Percentiles rank a stretch among this genome's conserved stretches.
Evolutionary conservation across 148 eudicot species (phyloP).

Genomic region (Euryodendron excelsum): DNA sequence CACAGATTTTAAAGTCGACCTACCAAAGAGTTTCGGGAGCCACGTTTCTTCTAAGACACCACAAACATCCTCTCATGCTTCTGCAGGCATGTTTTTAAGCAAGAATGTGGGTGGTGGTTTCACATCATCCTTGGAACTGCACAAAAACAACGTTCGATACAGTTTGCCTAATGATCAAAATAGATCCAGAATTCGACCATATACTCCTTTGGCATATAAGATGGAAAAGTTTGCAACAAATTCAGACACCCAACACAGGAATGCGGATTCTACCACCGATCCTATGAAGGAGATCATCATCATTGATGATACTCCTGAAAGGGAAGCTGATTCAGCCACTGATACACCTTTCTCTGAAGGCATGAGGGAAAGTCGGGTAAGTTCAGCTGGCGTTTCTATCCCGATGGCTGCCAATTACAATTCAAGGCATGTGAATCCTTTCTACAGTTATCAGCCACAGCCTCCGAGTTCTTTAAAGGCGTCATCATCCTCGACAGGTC

Average conservation of each 20-base stretch:
- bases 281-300: slow-evolving; percentile 33
- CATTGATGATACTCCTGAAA: slow-evolving; percentile 31
- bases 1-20: not conserved
- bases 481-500: slow-evolving; percentile 20
- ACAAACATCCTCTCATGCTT: slow-evolving; percentile 9
- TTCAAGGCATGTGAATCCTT: slow-evolving; percentile 26
- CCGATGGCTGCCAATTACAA: slow-evolving; percentile 8
- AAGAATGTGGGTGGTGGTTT: slow-evolving; percentile 19
- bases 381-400: slow-evolving; percentile 14
- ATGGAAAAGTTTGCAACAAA: slow-evolving; percentile 7
- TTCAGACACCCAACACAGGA: slow-evolving; percentile 9
- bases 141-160: slow-evolving; percentile 13
- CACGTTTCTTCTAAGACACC: slow-evolving; percentile 3
- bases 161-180: slow-evolving; percentile 3
- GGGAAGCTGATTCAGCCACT: slow-evolving; percentile 10
- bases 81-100: slow-evolving; percentile 12
- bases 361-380: slow-evolving; percentile 9
- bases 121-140: slow-evolving; percentile 4
- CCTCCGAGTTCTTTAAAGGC: slow-evolving; percentile 15
- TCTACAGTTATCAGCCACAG: slow-evolving; percentile 15
- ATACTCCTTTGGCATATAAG: slow-evolving; percentile 15
- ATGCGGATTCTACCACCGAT: slow-evolving; percentile 4
- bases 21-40: slow-evolving; percentile 11
- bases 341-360: slow-evolving; percentile 4
- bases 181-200: not conserved